Evolutionary conservation across 2,329 filamentous ascomycete genomes (phyloP).

Genomic region (Beauveria asiatica): DNA sequence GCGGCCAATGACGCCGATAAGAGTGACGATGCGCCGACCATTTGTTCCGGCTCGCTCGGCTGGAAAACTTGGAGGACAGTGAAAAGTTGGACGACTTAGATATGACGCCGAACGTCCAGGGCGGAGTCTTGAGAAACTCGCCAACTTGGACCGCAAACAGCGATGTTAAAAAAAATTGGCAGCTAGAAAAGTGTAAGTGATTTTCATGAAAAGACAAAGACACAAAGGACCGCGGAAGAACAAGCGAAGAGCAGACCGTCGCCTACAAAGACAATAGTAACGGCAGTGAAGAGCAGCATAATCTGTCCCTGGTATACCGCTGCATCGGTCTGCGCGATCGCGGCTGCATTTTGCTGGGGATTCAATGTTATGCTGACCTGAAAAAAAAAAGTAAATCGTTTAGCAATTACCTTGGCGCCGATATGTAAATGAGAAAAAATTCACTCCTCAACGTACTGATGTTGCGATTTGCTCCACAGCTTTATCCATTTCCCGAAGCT

Average conservation of each 20-base stretch:
- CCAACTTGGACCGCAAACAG: conserved; percentile 14
- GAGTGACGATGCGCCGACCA: background rate
- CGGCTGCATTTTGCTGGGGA: conserved; percentile 14
- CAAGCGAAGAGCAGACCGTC: background rate
- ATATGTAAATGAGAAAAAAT: too few relatives aligned
- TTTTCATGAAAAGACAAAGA: background rate
- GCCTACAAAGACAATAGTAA: conserved; percentile 16
- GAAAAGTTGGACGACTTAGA: background rate
- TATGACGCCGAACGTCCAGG: conserved; percentile 12
- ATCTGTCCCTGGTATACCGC: conserved; percentile 13
- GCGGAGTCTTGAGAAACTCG: conserved; percentile 12
- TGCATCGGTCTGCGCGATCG: conserved; percentile 12
- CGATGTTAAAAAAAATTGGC: conserved; percentile 8
- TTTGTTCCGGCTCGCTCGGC: background rate
- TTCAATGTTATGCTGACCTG: conserved; percentile 2
- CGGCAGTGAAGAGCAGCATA: conserved; percentile 15
- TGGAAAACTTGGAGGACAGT: background rate
- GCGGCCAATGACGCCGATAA: background rate
- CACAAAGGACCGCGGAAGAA: background rate
- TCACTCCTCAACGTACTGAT: conserved; percentile 7
- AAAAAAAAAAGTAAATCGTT: too few relatives aligned
- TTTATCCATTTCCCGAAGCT: conserved; percentile 15
- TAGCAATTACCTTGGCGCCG: too few relatives aligned
- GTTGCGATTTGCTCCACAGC: conserved; percentile 13
- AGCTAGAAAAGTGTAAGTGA: background rate